Percentiles rank a stretch among this genome's conserved stretches.
phyloP scores from a whole-genome alignment of 768 basidiomycete genomes.

The Neoboletus magnificus region DNA sequence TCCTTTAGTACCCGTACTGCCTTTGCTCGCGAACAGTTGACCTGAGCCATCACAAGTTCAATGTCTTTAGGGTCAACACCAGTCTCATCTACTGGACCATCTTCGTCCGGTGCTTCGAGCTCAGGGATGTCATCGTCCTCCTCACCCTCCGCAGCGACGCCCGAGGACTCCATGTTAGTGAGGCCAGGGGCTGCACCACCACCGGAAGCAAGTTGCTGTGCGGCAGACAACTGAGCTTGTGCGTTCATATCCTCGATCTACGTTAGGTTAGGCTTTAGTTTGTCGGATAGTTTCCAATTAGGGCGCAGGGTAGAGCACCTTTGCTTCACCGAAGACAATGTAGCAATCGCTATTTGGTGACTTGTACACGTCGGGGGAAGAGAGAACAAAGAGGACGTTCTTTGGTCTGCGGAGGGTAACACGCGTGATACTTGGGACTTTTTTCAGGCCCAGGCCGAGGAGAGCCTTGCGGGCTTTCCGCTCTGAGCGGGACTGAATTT shows the following conservation, averaged over 20 bases:
- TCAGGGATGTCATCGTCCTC: conserved; percentile 82
- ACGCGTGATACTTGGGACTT: conserved; percentile 88
- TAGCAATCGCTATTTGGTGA: conserved; percentile 96
- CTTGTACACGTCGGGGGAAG: conserved; percentile 96
- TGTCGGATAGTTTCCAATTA: background rate
- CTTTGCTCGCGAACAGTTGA: conserved; percentile 87
- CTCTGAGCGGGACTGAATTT: conserved; percentile 92
- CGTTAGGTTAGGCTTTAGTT: background rate
- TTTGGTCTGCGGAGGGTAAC: conserved; percentile 94
- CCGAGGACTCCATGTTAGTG: conserved; percentile 49
- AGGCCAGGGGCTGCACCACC: conserved; percentile 43
- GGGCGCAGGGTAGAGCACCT: conserved; percentile 44
- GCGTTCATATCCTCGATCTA: conserved; percentile 88
- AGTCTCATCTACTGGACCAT: conserved; percentile 79
- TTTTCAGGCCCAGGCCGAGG: conserved; percentile 86
- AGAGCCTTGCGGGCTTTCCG: conserved; percentile 95
- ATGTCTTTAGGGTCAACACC: conserved; percentile 93
- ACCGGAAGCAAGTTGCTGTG: conserved; percentile 68
- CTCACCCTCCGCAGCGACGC: conserved; percentile 49
- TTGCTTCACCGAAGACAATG: conserved; percentile 98
- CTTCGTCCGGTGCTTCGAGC: conserved; percentile 78
- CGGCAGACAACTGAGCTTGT: conserved; percentile 69
- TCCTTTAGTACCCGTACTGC: conserved; percentile 90
- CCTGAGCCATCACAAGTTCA: conserved; percentile 88
- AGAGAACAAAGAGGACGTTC: conserved; percentile 92